Evolutionary conservation across 106 monocot species (phyloP), one percentile per base, ranked within the genome.

Genomic region (Agapanthus africanus): DNA sequence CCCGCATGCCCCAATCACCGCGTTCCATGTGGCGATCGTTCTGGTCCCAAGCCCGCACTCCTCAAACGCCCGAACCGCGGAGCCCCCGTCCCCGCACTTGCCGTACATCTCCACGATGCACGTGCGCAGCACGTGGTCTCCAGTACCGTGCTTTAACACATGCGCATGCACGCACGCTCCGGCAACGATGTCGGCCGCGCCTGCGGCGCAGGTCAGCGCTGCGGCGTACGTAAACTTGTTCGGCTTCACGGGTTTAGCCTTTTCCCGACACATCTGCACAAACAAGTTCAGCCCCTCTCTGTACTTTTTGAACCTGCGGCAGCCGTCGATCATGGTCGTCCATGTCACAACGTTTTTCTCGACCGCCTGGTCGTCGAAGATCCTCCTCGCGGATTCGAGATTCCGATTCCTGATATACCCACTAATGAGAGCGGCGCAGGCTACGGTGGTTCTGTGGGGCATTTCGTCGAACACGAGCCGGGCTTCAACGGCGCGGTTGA

Each of bases 31-130:
- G 7, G 50, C 72, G 10, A 49, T 8, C 6, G 14, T 66, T 18
- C 35, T 23, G 32, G 49, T 11, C 5, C n/a, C n/a, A n/a, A n/a
- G n/a, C n/a, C 35, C 68, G 15, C 37, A 16, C n/a, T n/a, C 25
- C 18, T 5, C 32, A 52, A 23, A 0, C 22, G 32, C 4, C 27
- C 59, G 47, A 72, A 78, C 21, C 7, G 78, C 71, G 5, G 16
- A 21, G 37, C 33, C 26, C 0, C 13, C 66, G 9, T 72, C 66
- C 8, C 78, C 78, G 37, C 78, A 78, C 28, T 40, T 54, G 37
- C 78, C 71, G 26, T 78, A 78, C 78, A 78, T 71, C 66, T 78
- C 78, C 1, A 78, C 35, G 8, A 78, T n/a, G n/a, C n/a, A n/a
- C n/a, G n/a, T n/a, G n/a, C n/a, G n/a, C n/a, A 78, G 35, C 18